Evolutionary conservation across 257 asterid species (phyloP).

Genomic region (Gardenia jasminoides): DNA sequence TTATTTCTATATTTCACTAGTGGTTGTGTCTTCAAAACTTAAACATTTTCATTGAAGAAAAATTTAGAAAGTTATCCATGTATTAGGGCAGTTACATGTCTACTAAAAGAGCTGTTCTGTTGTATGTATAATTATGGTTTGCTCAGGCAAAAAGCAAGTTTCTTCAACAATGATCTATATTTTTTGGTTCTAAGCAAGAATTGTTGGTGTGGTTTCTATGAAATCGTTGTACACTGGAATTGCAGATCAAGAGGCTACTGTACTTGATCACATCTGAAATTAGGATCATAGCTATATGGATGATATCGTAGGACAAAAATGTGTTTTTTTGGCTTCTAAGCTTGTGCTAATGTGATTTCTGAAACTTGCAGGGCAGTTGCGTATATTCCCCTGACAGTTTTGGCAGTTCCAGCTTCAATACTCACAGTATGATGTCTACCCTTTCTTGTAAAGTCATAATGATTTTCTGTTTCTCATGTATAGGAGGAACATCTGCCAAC

Average conservation of each 20-base stretch:
- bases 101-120: no score
- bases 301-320: background rate
- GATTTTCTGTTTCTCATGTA: background rate
- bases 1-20: background rate
- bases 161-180: background rate
- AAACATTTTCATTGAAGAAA: background rate
- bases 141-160: background rate
- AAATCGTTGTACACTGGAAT: background rate
- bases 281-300: background rate
- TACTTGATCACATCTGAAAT: background rate
- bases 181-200: background rate
- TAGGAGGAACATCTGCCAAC: background rate
- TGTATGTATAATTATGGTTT: background rate
- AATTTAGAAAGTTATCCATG: background rate
- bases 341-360: conserved; percentile 14
- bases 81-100: background rate
- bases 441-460: background rate
- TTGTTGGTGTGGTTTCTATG: background rate
- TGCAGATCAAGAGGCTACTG: background rate
- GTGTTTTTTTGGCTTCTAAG: conserved; percentile 4
- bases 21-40: background rate
- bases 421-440: conserved; percentile 61
- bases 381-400: conserved; percentile 82
- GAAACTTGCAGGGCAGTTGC: conserved; percentile 77
- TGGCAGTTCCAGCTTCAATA: conserved; percentile 97